Evolutionary conservation across 2,329 filamentous ascomycete species (phyloP), one percentile per base, ranked within the genome.

Genomic region (Chaetomiaceae sp.): DNA sequence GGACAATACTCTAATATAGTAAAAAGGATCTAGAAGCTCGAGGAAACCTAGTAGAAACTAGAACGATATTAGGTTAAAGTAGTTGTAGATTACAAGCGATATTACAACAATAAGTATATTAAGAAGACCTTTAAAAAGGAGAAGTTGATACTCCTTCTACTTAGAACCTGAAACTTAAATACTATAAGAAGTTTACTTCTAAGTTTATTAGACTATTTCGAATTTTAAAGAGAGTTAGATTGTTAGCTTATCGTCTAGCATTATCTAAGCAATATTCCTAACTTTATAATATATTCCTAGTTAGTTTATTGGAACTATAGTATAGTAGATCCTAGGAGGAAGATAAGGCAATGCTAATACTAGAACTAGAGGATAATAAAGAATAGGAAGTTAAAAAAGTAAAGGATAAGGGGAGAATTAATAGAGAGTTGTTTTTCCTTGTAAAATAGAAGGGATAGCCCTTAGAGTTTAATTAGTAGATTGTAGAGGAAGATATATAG

Each of bases 181-280:
- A 8, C n/a, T 5, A 13, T 3, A 20, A 30, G 20, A 47, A 47
- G 23, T n/a, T 47, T 3, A 33, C 13, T 1, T 31, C 17, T 1
- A 47, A 47, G 16, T 47, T 47, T 13, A 47, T 47, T 39, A 13
- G 44, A 19, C 44, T 16, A n/a, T 47, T 47, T 17, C 16, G 23
- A 3, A 7, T 47, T 8, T 31, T 47, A 10, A n/a, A 39, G 5
- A 39, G 4, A 12, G 20, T 39, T 39, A 13, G 19, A 21, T 13
- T 23, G 14, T 12, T 39, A 23, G 19, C 19, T 21, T 39, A 39
- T 39, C n/a, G 20, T 5, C 14, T 39, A 3, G 12, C n/a, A 7
- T 13, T 39, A 12, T 12, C 14, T 7, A 14, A 21, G 8, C 14
- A 39, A 21, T 39, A 39, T 23, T 21, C 12, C 5, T 23, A 23